Base-by-base conservation (phyloP, 2,329 filamentous ascomycete species). In the Fusarium longipes region DNA sequence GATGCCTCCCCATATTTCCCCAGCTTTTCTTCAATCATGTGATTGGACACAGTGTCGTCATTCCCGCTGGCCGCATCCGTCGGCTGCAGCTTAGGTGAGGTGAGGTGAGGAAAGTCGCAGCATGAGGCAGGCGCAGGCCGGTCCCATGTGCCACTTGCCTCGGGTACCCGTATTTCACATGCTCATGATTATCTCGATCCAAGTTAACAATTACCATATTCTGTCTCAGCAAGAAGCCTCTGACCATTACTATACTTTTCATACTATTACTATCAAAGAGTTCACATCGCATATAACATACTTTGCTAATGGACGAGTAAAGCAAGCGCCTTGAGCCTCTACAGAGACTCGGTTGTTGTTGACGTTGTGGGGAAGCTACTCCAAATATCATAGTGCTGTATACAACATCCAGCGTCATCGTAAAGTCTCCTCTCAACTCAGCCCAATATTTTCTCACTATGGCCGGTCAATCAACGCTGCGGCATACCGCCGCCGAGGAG, bases 401-500 rank as follows among this genome's bases (percentile, higher is more conserved):
- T 35, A 45, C 33, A 32, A 12, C 40, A 45, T 44, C 47, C 52
- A 63, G 43, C 64, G 64, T 57, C 69, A 69, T 67, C 57, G 39
- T 25, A 57, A 50, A 58, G 36, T 29, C 43, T 25, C 43, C 27
- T 52, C 24, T 35, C 33, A 40, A 25, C 24, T 49, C 55, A 47
- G 35, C 27, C 36, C n/a, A n/a, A n/a, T n/a, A n/a, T n/a, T n/a
- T 27, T 24, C 30, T n/a, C 39, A 17, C 30, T 60, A 97, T 97
- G 95, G 92, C 93, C 65, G 91, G 85, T 67, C 94, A 97, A 82
- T 97, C 95, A 56, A 97, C 91, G 7, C 84, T 97, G 71, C 88
- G 89, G 70, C 82, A 84, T 71, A 85, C 86, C 71, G 84, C 82
- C 45, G 85, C 87, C 70, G 86, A 91, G 78, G 89, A 91, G 78